Base-by-base conservation (phyloP, 768 basidiomycete genomes). In the Boletus fagicola region DNA sequence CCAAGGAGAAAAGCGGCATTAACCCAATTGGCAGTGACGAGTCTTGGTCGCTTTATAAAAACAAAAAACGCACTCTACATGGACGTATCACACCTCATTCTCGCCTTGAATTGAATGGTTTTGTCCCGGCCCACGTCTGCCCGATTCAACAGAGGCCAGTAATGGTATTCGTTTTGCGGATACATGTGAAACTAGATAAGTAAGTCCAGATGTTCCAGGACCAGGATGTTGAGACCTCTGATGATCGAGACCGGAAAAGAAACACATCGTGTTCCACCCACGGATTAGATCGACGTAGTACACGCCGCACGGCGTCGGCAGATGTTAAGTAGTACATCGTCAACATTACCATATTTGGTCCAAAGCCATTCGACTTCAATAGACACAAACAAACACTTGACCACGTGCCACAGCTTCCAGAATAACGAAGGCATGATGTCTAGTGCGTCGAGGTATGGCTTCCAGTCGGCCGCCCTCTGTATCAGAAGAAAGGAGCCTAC, bases 371-470 rank as follows among this genome's bases (percentile, higher is more conserved):
- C n/a, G n/a, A n/a, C n/a, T n/a, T n/a, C n/a, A n/a, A n/a, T n/a
- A n/a, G n/a, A n/a, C n/a, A n/a, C n/a, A n/a, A n/a, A n/a, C n/a
- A n/a, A n/a, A n/a, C n/a, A n/a, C n/a, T n/a, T n/a, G n/a, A n/a
- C n/a, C n/a, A n/a, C n/a, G n/a, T n/a, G n/a, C n/a, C n/a, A n/a
- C n/a, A n/a, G n/a, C n/a, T n/a, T n/a, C n/a, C n/a, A n/a, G n/a
- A n/a, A n/a, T 22, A 3, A 30, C 51, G 3, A 15, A n/a, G n/a
- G n/a, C n/a, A n/a, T 9, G 13, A 61, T 56, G 59, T 56, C 62
- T 28, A 44, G 36, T 33, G 42, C 56, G 7, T 39, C 70, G 40
- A 53, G 47, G 30, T 56, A 71, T 56, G 62, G 53, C 3, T 71
- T 68, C 60, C 70, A 26, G 26, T 26, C 26, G 26, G n/a, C n/a